phyloP scores from a whole-genome alignment of 2,329 filamentous ascomycete genomes.

The Alternaria consortialis region DNA sequence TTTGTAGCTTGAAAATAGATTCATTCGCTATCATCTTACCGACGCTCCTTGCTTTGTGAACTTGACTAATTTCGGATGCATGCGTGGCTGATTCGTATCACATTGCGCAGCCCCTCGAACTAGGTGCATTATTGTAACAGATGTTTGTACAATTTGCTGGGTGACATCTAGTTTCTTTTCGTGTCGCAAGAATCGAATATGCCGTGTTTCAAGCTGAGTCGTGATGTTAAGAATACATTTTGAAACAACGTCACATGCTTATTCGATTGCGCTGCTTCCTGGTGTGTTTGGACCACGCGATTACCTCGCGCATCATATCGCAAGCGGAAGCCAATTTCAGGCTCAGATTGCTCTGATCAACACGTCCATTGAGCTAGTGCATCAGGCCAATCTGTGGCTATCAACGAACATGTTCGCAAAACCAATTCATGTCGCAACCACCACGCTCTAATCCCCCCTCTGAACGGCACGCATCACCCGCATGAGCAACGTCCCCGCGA shows the following conservation, averaged over 20 bases:
- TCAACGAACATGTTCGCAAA: neutral
- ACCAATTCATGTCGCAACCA: neutral
- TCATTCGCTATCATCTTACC: slow-evolving; percentile 1
- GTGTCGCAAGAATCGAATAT: neutral
- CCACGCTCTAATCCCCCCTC: neutral
- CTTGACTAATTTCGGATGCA: neutral
- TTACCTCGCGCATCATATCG: neutral
- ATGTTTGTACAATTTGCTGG: neutral
- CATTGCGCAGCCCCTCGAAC: neutral
- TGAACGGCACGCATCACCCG: neutral
- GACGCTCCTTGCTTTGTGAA: neutral
- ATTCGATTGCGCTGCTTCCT: neutral
- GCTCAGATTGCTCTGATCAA: neutral
- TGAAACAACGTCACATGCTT: neutral
- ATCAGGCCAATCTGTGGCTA: neutral
- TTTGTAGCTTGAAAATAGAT: slow-evolving; percentile 13
- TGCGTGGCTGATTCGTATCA: slow-evolving; percentile 2
- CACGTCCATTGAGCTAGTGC: neutral
- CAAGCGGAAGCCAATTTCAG: neutral
- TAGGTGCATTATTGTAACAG: neutral
- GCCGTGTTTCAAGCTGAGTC: neutral
- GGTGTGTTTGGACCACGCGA: neutral
- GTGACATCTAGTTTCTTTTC: neutral
- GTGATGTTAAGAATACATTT: neutral
- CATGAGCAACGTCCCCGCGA: neutral